Evolutionary conservation across 306 rosid genomes (phyloP), one percentile per base, ranked within the genome.

Genomic region (Rosa chinensis): DNA sequence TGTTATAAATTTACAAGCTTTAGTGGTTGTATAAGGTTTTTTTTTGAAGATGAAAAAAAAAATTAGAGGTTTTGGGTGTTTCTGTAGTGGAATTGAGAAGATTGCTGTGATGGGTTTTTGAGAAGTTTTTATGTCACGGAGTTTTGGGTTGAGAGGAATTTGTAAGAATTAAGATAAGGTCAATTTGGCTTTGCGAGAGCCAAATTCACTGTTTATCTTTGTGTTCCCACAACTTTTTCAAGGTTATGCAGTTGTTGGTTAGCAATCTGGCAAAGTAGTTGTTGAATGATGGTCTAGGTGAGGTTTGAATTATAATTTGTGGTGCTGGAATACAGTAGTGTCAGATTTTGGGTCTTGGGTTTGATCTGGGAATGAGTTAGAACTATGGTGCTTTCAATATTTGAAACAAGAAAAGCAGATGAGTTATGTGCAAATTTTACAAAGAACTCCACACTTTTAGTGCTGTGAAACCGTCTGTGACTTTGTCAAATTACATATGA

Each of bases 361-460:
- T 43, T 69, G 73, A 69, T 69, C 45, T 69, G 37, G 78, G 55
- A 56, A 47, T n/a, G 28, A 44, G 28, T 75, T 74, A 10, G 67
- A 56, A 43, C 40, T 21, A 2, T 47, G 61, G 62, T 64, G n/a
- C 20, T 76, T 76, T 63, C 37, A 17, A 13, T 47, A 47, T 76
- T 20, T 23, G 44, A 62, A 75, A 21, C 39, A 55, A 58, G 55
- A 42, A 39, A 74, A 61, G 2, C 32, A 18, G 62, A 47, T 20
- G 70, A 47, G 48, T 9, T 43, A 25, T 61, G 39, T 43, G 70
- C 66, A 61, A 43, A 43, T 0, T 12, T 8, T 55, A 14, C 21
- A 52, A 10, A 10, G 48, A 7, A 55, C 40, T 8, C 18, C 18
- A 25, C 17, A 62, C 5, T 25, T 62, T 23, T 4, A 62, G 18